phyloP scores from a whole-genome alignment of 2,329 filamentous ascomycete species.

The Colletotrichum tabaci region DNA sequence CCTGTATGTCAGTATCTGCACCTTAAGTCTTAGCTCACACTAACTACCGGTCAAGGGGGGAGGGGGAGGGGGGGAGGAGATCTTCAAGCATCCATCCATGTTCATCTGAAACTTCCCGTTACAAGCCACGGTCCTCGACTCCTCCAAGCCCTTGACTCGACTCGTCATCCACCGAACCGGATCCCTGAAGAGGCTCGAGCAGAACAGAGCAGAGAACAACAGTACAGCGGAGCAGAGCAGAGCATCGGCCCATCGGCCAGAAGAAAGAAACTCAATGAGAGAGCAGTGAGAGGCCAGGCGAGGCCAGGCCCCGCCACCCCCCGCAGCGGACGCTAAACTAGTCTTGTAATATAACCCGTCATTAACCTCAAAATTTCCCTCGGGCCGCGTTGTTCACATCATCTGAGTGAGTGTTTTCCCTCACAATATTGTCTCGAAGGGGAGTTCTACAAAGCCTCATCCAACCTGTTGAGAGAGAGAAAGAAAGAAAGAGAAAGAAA shows the following conservation, averaged over 20 bases:
- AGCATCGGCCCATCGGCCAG: too few species aligned
- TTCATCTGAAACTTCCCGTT: slow-evolving; percentile 34
- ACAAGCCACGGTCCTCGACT: slow-evolving; percentile 26
- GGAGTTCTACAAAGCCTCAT: slow-evolving; percentile 16
- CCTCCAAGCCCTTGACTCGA: neutral
- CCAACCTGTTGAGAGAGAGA: neutral
- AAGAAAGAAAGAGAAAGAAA: too few species aligned
- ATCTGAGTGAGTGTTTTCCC: neutral
- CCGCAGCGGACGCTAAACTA: slow-evolving; percentile 40
- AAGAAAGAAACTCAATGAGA: too few species aligned
- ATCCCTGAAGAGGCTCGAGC: slow-evolving; percentile 11
- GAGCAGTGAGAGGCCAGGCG: too few species aligned
- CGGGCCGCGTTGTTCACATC: neutral
- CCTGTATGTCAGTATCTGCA: too few species aligned
- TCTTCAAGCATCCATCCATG: slow-evolving; percentile 31
- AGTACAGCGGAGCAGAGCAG: too few species aligned
- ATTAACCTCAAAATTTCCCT: slow-evolving; percentile 30
- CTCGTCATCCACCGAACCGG: slow-evolving; percentile 30
- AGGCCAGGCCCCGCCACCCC: too few species aligned
- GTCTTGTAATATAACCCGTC: slow-evolving; percentile 37
- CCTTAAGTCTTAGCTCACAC: too few species aligned
- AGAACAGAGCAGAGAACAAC: too few species aligned
- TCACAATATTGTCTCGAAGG: neutral
- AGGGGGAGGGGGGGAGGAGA: too few species aligned
- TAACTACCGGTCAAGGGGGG: neutral